phyloP scores from a whole-genome alignment of 164 flowering plant genomes.

The Liriodendron chinense region DNA sequence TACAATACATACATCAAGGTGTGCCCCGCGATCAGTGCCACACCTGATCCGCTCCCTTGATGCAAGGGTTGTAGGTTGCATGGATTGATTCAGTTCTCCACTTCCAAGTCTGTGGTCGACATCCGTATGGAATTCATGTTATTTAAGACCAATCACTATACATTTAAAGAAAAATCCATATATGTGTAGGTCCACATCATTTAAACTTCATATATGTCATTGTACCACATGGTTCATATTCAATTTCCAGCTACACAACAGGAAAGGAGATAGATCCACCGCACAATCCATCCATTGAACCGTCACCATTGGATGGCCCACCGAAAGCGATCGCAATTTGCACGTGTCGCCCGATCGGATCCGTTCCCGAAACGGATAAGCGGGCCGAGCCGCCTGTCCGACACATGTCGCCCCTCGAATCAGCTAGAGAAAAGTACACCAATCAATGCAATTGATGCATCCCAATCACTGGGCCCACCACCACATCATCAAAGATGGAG shows the following conservation, averaged over 20 bases:
- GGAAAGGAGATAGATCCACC: background rate
- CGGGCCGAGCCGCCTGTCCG: background rate
- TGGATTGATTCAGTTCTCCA: too few relatives aligned
- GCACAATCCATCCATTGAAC: background rate
- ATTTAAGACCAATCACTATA: background rate
- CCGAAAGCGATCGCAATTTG: conserved; percentile 1
- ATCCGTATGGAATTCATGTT: background rate
- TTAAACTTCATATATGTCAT: background rate
- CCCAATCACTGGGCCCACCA: background rate
- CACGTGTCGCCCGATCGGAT: conserved; percentile 5
- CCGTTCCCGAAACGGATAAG: background rate
- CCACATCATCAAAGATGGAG: too few relatives aligned
- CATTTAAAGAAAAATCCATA: too few relatives aligned
- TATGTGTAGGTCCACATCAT: too few relatives aligned
- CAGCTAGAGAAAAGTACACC: background rate
- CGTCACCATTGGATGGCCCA: background rate
- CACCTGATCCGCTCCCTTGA: too few relatives aligned
- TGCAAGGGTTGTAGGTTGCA: too few relatives aligned
- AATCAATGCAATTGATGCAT: background rate
- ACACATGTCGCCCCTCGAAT: background rate
- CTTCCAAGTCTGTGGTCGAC: background rate
- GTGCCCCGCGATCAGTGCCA: too few relatives aligned
- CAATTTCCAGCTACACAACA: background rate
- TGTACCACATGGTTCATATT: background rate
- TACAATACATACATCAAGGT: too few relatives aligned